Evolutionary conservation across 371 early-diverging fungal species (phyloP).

Genomic region (Vairimorpha apis): DNA sequence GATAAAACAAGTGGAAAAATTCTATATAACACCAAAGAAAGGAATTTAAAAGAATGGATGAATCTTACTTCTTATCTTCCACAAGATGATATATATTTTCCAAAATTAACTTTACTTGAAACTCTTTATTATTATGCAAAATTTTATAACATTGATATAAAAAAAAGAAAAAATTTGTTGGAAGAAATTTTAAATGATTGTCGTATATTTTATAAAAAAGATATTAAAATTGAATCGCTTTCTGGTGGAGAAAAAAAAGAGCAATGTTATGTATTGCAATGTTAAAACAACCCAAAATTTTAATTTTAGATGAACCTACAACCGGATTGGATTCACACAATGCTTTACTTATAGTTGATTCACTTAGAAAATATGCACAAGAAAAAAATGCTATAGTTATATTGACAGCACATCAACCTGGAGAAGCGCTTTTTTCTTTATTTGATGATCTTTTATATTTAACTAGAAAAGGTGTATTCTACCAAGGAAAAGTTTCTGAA

Average conservation of each 20-base stretch:
- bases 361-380: constrained; percentile 22
- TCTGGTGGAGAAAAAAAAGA: constrained; percentile 56
- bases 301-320: constrained; percentile 57
- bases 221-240: constrained; percentile 31
- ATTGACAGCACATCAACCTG: constrained; percentile 51
- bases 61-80: constrained; percentile 56
- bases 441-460: constrained; percentile 66
- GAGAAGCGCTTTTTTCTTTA: constrained; percentile 59
- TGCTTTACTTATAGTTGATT: constrained; percentile 31
- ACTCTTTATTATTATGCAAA: too few relatives aligned
- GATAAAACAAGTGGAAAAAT: constrained; percentile 66
- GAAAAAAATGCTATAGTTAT: constrained; percentile 41
- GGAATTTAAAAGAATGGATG: constrained; percentile 37
- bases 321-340: constrained; percentile 52
- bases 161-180: constrained; percentile 19
- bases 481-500: constrained; percentile 64
- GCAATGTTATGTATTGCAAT: constrained; percentile 49
- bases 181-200: constrained; percentile 10
- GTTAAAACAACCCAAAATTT: constrained; percentile 26
- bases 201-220: neutral
- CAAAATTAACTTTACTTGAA: neutral
- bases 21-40: constrained; percentile 45
- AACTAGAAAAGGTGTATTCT: constrained; percentile 57
- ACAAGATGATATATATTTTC: constrained; percentile 29
- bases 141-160: neutral